A percentile compares a stretch with the other conserved stretches of the same genome.
phyloP scores from a whole-genome alignment of 2,329 filamentous ascomycete genomes.

The Ophiostoma tasmaniense region DNA sequence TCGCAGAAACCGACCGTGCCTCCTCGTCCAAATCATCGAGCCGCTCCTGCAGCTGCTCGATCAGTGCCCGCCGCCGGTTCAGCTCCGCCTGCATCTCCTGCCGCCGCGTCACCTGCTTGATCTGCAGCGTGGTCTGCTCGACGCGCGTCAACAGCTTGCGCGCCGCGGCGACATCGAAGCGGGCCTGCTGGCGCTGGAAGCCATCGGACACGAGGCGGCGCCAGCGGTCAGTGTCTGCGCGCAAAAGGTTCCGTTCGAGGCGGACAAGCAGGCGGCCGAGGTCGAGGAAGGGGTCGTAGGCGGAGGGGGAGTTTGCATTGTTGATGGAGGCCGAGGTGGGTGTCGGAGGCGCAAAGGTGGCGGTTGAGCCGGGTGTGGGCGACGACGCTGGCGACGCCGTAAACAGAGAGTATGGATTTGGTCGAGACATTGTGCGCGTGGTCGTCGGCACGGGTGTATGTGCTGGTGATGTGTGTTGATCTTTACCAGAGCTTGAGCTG shows the following conservation, averaged over 20 bases:
- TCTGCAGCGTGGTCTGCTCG: constrained; percentile 56
- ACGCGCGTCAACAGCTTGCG: constrained; percentile 59
- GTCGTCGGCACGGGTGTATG: background rate
- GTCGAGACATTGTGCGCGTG: background rate
- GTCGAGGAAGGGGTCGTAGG: constrained; percentile 36
- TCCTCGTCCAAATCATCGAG: constrained; percentile 61
- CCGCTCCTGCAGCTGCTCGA: constrained; percentile 58
- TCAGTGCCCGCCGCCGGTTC: constrained; percentile 53
- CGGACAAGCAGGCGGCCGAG: constrained; percentile 57
- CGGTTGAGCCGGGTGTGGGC: background rate
- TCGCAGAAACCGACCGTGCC: constrained; percentile 26
- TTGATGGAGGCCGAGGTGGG: background rate
- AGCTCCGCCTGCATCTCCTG: constrained; percentile 56
- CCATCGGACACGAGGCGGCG: constrained; percentile 50
- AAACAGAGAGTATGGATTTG: background rate
- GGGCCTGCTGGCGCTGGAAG: constrained; percentile 55
- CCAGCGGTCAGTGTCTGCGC: constrained; percentile 51
- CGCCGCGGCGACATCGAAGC: constrained; percentile 64
- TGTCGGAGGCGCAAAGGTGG: background rate
- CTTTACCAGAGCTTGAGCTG: background rate
- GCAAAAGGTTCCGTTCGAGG: constrained; percentile 57
- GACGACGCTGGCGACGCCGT: background rate
- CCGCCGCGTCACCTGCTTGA: constrained; percentile 50
- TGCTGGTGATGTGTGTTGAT: background rate
- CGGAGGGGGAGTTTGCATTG: background rate